Conservation (phyloP, 495 filamentous ascomycete genomes). For the Xylaria curta region DNA sequence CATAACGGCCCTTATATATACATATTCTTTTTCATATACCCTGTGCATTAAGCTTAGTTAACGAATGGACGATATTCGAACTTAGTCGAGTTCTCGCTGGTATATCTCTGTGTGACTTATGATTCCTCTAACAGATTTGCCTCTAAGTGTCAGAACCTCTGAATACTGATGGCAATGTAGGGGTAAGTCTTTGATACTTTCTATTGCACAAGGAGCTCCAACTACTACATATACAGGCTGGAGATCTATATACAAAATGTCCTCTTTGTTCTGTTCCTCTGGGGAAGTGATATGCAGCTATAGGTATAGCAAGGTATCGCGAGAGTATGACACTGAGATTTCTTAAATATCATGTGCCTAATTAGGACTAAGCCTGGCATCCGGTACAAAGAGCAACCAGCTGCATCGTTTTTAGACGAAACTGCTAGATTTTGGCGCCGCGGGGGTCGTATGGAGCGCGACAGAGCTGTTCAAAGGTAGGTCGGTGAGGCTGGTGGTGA, state of each 20-base stretch:
- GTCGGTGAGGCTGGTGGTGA: background rate
- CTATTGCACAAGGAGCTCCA: too few species aligned
- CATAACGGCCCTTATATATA: background rate
- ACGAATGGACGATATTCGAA: background rate
- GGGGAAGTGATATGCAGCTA: too few species aligned
- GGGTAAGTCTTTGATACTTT: too few species aligned
- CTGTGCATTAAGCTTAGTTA: background rate
- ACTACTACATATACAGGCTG: too few species aligned
- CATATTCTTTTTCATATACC: background rate
- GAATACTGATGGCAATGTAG: too few species aligned
- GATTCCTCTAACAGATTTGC: background rate
- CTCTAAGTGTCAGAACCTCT: too few species aligned
- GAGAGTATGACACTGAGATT: too few species aligned
- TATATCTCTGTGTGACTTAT: background rate
- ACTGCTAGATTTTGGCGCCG: background rate
- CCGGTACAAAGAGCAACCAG: background rate
- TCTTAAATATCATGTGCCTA: background rate
- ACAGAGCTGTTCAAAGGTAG: background rate
- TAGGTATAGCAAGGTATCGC: too few species aligned
- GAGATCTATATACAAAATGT: too few species aligned
- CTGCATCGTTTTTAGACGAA: background rate
- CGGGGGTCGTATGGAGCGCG: background rate
- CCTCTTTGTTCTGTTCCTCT: too few species aligned
- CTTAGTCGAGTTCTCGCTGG: background rate
- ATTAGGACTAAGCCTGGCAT: background rate